Conservation (phyloP, 768 basidiomycete genomes). For the Chalciporus piperatus region DNA sequence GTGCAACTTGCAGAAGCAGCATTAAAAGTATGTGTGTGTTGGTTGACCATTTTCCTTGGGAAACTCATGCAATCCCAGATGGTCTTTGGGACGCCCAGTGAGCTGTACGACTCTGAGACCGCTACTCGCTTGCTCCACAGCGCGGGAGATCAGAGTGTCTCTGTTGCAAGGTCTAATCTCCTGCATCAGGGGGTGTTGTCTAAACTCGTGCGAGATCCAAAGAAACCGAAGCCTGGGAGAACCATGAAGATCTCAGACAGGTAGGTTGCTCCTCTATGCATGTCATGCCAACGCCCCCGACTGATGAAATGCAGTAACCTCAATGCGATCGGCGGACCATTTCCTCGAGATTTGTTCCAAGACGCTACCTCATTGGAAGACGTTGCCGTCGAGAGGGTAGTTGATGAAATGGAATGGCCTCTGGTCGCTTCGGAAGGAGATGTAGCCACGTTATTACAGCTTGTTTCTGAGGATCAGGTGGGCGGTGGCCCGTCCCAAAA, state of each 20-base stretch:
- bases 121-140: conserved; percentile 57
- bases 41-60: neutral
- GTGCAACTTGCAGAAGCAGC: conserved; percentile 62
- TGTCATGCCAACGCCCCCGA: neutral
- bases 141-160: conserved; percentile 55
- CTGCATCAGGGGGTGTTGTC: conserved; percentile 64
- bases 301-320: conserved; percentile 49
- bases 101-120: conserved; percentile 59
- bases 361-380: conserved; percentile 69
- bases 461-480: conserved; percentile 82
- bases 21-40: conserved; percentile 54
- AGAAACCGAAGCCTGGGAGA: conserved; percentile 67
- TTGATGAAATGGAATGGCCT: conserved; percentile 75
- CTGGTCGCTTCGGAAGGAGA: conserved; percentile 79
- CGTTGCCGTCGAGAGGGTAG: conserved; percentile 44
- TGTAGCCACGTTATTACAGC: conserved; percentile 66
- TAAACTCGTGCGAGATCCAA: conserved; percentile 59
- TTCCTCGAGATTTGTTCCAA: conserved; percentile 63
- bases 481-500: conserved; percentile 7
- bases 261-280: conserved; percentile 36
- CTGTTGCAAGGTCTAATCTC: conserved; percentile 56
- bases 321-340: conserved; percentile 60
- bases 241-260: conserved; percentile 73
- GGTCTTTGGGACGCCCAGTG: conserved; percentile 70
- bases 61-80: conserved; percentile 46